phyloP scores from a whole-genome alignment of 2,329 filamentous ascomycete species.

The Alternaria ventricosa region DNA sequence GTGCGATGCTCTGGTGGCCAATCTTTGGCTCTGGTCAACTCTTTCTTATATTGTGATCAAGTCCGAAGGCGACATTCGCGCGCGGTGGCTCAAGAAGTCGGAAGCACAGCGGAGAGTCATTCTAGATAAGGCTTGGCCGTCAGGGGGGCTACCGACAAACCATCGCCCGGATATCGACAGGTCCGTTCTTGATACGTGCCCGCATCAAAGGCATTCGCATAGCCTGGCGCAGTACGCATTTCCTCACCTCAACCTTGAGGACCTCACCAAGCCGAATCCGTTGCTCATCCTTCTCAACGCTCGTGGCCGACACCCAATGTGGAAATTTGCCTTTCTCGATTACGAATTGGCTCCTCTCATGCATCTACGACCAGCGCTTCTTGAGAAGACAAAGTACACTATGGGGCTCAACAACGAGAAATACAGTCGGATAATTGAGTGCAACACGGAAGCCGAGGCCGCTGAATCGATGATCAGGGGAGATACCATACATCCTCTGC shows the following conservation, averaged over 20 bases:
- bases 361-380: neutral
- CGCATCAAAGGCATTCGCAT: constrained; percentile 25
- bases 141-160: neutral
- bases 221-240: constrained; percentile 47
- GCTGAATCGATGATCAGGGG: neutral
- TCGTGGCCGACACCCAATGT: constrained; percentile 56
- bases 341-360: constrained; percentile 33
- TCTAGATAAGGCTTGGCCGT: neutral
- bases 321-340: constrained; percentile 57
- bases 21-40: neutral
- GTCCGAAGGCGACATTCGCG: neutral
- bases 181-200: neutral
- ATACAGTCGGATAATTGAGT: neutral
- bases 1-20: neutral
- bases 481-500: neutral
- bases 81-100: neutral
- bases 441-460: neutral
- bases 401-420: neutral
- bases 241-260: constrained; percentile 65
- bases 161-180: constrained; percentile 61
- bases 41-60: neutral
- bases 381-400: neutral
- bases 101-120: neutral
- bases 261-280: constrained; percentile 54
- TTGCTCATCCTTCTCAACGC: constrained; percentile 61